phyloP scores from a whole-genome alignment of 495 filamentous ascomycete genomes.

The Penicillium macrosclerotiorum region DNA sequence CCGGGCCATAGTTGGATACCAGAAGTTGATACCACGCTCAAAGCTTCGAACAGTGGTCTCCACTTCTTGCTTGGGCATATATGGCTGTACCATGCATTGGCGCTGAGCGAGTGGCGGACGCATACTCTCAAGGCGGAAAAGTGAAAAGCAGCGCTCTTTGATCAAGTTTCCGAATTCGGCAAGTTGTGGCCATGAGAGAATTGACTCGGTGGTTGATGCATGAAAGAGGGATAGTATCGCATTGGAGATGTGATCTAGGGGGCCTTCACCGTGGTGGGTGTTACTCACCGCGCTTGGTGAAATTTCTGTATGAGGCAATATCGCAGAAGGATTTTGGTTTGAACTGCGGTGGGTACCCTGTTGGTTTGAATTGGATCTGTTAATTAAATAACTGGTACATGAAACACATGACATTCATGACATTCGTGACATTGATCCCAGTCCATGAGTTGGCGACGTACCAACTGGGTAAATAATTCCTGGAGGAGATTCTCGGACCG shows the following conservation, averaged over 20 bases:
- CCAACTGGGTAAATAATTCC: constrained; percentile 11
- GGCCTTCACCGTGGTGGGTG: neutral
- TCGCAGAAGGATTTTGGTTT: neutral
- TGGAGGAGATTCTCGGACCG: constrained; percentile 12
- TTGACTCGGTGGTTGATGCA: constrained; percentile 17
- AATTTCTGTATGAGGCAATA: constrained; percentile 3
- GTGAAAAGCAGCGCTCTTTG: constrained; percentile 1
- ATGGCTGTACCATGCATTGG: constrained; percentile 1
- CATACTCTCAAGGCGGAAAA: constrained; percentile 8
- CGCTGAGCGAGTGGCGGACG: neutral
- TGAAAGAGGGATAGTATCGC: constrained; percentile 13
- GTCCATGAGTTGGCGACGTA: neutral
- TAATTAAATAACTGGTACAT: neutral
- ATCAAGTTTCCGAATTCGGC: constrained; percentile 6
- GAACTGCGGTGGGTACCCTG: constrained; percentile 1
- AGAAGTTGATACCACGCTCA: constrained; percentile 15
- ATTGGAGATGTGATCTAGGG: constrained; percentile 11
- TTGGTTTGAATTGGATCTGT: neutral
- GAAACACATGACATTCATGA: no score
- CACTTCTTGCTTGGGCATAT: constrained; percentile 8
- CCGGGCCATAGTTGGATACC: constrained; percentile 16
- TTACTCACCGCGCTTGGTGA: constrained; percentile 4
- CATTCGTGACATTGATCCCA: no score
- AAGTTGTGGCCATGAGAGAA: constrained; percentile 16
- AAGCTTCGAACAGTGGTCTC: constrained; percentile 7